Base-by-base conservation (phyloP, 1,284 basidiomycete genomes). In the Veloboletus limbatus region DNA sequence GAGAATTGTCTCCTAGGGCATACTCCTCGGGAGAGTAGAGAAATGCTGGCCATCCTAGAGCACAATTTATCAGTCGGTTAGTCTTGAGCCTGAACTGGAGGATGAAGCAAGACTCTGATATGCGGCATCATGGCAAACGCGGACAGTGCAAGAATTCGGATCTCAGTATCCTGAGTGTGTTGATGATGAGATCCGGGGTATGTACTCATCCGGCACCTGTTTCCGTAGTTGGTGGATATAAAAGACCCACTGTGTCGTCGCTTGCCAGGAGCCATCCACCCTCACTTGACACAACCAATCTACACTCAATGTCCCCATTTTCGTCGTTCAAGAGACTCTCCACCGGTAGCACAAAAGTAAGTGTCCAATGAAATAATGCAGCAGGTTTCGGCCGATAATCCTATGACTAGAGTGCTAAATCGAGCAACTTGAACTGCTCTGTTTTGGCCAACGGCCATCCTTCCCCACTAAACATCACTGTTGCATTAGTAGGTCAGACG, bases 251-350 rank as follows among this genome's bases (percentile, higher is more conserved):
- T 22, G n/a, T n/a, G n/a, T n/a, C 9, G n/a, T 21, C 18, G 11
- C 21, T 21, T 18, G 24, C 31, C 9, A 20, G 34, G 6, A 45
- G 16, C 21, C 28, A 37, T 45, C 22, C 28, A 31, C 25, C 2
- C 39, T 26, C 35, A 20, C 36, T 32, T 6, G 30, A 0, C 37
- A 31, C 26, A 41, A 40, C 32, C 26, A 24, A 34, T 26, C 17
- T 24, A 7, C 17, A 18, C 40, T 40, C 43, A n/a, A 63, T 59
- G 54, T 52, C 42, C 3, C 44, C 59, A 14, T 34, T 58, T 11
- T n/a, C n/a, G n/a, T n/a, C n/a, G n/a, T 52, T 62, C 37, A 63
- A 55, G 49, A 60, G 59, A 45, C 42, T 47, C 24, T 62, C 58
- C 33, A 18, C 53, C 13, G 25, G 18, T 7, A 62, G 49, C 47